Evolutionary conservation across 768 basidiomycete species (phyloP).

Genomic region (Tephrocybe sp.): DNA sequence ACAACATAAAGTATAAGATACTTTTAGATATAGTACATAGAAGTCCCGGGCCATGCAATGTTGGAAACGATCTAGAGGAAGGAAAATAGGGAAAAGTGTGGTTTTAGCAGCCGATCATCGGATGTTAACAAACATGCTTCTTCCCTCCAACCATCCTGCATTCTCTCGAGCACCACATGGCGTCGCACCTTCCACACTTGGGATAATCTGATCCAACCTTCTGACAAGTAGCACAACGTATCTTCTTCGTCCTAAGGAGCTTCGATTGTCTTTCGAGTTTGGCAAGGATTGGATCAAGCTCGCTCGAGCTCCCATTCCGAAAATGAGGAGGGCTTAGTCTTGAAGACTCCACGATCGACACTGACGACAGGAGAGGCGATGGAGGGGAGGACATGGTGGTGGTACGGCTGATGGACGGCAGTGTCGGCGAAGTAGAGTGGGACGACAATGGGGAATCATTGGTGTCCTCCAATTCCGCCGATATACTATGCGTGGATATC

Average conservation of each 20-base stretch:
- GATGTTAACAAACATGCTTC: constrained; percentile 55
- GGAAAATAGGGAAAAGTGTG: too few relatives aligned
- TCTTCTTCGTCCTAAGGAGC: constrained; percentile 35
- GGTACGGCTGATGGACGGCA: constrained; percentile 42
- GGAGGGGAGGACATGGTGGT: constrained; percentile 25
- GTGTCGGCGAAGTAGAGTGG: constrained; percentile 17
- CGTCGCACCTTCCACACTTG: constrained; percentile 57
- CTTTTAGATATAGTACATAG: too few relatives aligned
- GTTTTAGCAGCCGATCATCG: too few relatives aligned
- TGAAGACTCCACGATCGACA: background rate
- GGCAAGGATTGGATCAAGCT: constrained; percentile 47
- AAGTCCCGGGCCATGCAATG: too few relatives aligned
- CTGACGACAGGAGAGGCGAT: constrained; percentile 14
- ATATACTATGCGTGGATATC: constrained; percentile 2
- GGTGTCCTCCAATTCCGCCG: constrained; percentile 14
- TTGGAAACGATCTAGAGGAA: too few relatives aligned
- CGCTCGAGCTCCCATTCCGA: constrained; percentile 7
- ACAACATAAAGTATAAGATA: too few relatives aligned
- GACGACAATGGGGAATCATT: constrained; percentile 20
- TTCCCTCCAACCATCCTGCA: constrained; percentile 55
- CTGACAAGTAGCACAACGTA: constrained; percentile 50
- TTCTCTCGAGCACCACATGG: constrained; percentile 64
- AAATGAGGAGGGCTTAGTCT: background rate
- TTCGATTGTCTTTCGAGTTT: constrained; percentile 52
- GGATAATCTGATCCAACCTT: constrained; percentile 58